Conservation (phyloP, 1,284 basidiomycete species). For the Phylloboletellus chloephorus region DNA sequence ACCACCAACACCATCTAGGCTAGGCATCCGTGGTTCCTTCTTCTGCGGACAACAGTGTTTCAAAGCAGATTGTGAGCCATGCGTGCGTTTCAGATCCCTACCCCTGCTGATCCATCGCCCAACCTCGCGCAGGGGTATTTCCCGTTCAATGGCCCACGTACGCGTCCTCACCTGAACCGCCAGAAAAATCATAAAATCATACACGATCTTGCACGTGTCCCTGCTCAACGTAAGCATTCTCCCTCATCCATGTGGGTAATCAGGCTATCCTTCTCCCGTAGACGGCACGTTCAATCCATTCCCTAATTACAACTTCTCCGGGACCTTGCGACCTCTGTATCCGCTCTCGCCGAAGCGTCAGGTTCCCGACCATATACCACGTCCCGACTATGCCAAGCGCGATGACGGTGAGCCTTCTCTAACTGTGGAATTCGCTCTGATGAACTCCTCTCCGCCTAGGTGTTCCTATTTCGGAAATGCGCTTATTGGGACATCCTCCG, state of each 20-base stretch:
- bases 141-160: neutral
- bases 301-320: constrained; percentile 61
- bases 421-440: constrained; percentile 10
- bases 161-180: constrained; percentile 3
- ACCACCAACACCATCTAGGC: constrained; percentile 37
- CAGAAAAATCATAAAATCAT: constrained; percentile 78
- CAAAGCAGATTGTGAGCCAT: constrained; percentile 68
- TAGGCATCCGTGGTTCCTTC: constrained; percentile 76
- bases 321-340: constrained; percentile 68
- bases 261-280: constrained; percentile 23
- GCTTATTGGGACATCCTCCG: constrained; percentile 55
- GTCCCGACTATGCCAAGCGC: constrained; percentile 66
- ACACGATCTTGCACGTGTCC: constrained; percentile 57
- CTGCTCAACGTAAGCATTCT: constrained; percentile 20
- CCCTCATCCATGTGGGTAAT: neutral
- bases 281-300: constrained; percentile 75
- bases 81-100: neutral
- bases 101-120: constrained; percentile 1
- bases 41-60: constrained; percentile 86
- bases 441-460: constrained; percentile 39
- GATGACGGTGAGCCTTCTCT: constrained; percentile 50
- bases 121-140: constrained; percentile 41
- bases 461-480: constrained; percentile 55
- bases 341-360: constrained; percentile 66
- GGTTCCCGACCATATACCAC: constrained; percentile 71